These are phyloP conservation scores for Dipodascus geniculatus DNA, from an alignment of 805 yeast genomes.

Conservation along the genomic window DNA sequence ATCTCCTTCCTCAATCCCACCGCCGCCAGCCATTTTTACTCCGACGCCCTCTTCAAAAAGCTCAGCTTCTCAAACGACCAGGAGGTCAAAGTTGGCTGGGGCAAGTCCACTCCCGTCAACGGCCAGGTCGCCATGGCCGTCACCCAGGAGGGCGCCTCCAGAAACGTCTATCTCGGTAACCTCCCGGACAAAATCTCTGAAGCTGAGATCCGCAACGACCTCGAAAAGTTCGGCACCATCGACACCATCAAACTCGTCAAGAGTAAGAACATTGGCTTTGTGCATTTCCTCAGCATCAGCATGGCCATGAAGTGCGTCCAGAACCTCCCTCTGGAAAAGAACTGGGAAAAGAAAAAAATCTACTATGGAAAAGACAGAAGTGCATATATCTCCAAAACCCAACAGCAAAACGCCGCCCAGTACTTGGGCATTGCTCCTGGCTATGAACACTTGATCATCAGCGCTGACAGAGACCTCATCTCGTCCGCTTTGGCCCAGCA, in stretches of 20 bases:
- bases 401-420: constrained; percentile 94
- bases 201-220: constrained; percentile 52
- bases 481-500: constrained; percentile 59
- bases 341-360: constrained; percentile 67
- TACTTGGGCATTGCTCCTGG: constrained; percentile 87
- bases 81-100: constrained; percentile 90
- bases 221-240: constrained; percentile 65
- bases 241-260: constrained; percentile 72
- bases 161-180: constrained; percentile 85
- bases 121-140: constrained; percentile 69
- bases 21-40: constrained; percentile 81
- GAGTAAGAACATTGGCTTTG: constrained; percentile 68
- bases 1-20: constrained; percentile 82
- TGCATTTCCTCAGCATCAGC: constrained; percentile 77
- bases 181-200: constrained; percentile 57
- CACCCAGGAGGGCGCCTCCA: constrained; percentile 77
- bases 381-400: constrained; percentile 89
- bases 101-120: constrained; percentile 62
- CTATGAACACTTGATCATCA: constrained; percentile 66
- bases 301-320: constrained; percentile 83
- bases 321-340: constrained; percentile 52
- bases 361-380: constrained; percentile 85
- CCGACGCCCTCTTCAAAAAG: constrained; percentile 81
- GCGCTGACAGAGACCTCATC: constrained; percentile 45
- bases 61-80: constrained; percentile 59